These are phyloP conservation scores for Penicillium lagena DNA, from an alignment of 495 filamentous ascomycete species.

Conservation along the genomic window DNA sequence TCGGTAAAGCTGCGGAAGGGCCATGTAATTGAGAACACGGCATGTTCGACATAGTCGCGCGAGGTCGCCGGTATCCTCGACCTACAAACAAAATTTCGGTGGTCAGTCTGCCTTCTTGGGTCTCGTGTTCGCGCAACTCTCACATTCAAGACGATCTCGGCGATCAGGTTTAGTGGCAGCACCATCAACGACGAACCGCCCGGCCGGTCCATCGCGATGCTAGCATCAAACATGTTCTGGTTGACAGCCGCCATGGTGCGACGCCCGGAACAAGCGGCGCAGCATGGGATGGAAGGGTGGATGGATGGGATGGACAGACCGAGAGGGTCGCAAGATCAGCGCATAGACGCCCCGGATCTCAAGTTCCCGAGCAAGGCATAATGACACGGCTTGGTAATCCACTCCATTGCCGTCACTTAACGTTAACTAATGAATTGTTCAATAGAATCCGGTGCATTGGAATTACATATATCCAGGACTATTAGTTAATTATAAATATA, in stretches of 20 bases:
- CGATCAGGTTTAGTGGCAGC: constrained; percentile 55
- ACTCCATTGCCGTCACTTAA: too few species aligned
- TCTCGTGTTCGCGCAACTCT: constrained; percentile 1
- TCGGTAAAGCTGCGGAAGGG: constrained; percentile 54
- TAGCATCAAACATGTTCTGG: constrained; percentile 42
- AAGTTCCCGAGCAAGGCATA: constrained; percentile 14
- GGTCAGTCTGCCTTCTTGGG: too few species aligned
- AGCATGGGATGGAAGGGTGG: constrained; percentile 16
- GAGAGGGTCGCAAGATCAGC: background rate
- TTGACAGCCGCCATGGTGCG: constrained; percentile 43
- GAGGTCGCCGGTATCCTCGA: constrained; percentile 52
- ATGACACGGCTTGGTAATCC: too few species aligned
- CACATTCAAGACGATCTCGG: constrained; percentile 48
- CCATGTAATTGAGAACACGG: constrained; percentile 60
- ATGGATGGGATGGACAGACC: background rate
- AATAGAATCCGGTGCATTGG: too few species aligned
- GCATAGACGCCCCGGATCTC: constrained; percentile 12
- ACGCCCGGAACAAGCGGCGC: constrained; percentile 21
- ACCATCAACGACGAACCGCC: constrained; percentile 31
- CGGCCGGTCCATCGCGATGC: constrained; percentile 25
- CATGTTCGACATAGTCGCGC: constrained; percentile 54
- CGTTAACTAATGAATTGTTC: too few species aligned
- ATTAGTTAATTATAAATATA: background rate
- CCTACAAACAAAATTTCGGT: constrained; percentile 10
- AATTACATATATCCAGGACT: background rate